Conservation (phyloP, 768 basidiomycete genomes). For the Leucosporidium creatinivorum region DNA sequence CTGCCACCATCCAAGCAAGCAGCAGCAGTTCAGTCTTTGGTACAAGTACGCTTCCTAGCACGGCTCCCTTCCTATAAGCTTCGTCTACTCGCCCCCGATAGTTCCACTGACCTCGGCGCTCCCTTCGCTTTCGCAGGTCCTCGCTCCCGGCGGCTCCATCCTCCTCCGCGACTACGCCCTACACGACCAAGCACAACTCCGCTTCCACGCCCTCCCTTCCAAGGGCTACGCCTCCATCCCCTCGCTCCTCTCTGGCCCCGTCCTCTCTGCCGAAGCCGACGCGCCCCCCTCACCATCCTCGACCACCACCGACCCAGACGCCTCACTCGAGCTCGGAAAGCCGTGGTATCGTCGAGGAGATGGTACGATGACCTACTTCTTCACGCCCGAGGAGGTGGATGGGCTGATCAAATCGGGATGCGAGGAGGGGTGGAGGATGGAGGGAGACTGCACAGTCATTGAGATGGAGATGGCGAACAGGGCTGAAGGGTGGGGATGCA, state of each 20-base stretch:
- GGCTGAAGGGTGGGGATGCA: constrained; percentile 17
- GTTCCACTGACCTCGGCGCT: not conserved
- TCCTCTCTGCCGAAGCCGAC: not conserved
- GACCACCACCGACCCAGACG: not conserved
- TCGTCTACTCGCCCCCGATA: no score
- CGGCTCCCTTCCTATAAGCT: no score
- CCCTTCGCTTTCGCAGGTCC: not conserved
- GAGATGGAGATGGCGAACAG: constrained; percentile 25
- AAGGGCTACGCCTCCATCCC: constrained; percentile 25
- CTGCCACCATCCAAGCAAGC: constrained; percentile 13
- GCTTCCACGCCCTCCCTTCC: constrained; percentile 27
- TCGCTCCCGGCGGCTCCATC: constrained; percentile 19
- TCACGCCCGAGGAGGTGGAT: constrained; percentile 8
- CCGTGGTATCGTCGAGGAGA: constrained; percentile 30
- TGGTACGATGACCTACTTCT: constrained; percentile 31
- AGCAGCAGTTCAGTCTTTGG: constrained; percentile 10
- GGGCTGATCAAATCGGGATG: not conserved
- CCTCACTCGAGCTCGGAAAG: constrained; percentile 3
- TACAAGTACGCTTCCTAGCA: not conserved
- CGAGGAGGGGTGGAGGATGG: constrained; percentile 4
- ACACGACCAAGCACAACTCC: constrained; percentile 28
- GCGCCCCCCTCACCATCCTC: not conserved
- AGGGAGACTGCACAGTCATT: constrained; percentile 10
- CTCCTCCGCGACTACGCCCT: constrained; percentile 32
- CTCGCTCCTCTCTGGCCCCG: constrained; percentile 10